Conservation (phyloP, 352 stramenopile genomes). For the Phytopythium sindhum region DNA sequence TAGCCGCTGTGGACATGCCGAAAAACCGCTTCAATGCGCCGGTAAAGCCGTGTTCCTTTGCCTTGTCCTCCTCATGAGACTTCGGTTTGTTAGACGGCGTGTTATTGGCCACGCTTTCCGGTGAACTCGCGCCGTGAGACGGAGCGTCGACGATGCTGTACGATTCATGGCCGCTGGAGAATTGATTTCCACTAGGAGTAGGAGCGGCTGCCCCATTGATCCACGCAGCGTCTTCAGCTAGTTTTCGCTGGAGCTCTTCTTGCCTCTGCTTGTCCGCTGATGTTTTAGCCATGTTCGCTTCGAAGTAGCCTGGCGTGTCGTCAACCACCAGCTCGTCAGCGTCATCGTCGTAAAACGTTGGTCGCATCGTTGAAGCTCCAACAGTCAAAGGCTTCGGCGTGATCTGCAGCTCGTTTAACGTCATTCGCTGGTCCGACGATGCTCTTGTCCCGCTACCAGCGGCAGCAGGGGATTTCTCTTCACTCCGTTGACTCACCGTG, state of each 20-base stretch:
- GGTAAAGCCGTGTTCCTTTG: constrained; percentile 30
- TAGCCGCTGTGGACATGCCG: constrained; percentile 33
- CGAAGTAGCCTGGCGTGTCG: constrained; percentile 57
- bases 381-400: background rate
- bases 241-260: constrained; percentile 20
- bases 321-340: constrained; percentile 57
- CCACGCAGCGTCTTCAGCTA: constrained; percentile 21
- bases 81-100: background rate
- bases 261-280: constrained; percentile 21
- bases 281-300: constrained; percentile 22
- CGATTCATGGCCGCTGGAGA: constrained; percentile 41
- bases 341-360: constrained; percentile 44
- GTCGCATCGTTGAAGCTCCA: constrained; percentile 3
- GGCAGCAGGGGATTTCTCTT: constrained; percentile 9
- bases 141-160: constrained; percentile 54
- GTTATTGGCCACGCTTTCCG: constrained; percentile 9
- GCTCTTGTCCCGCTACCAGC: constrained; percentile 7
- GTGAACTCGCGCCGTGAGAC: constrained; percentile 28
- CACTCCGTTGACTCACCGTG: constrained; percentile 6
- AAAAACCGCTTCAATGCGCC: constrained; percentile 69
- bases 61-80: constrained; percentile 8
- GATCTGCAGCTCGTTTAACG: constrained; percentile 26
- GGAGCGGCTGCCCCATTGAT: constrained; percentile 20
- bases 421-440: constrained; percentile 15
- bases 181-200: constrained; percentile 11